These are phyloP conservation scores for Cladosporium sphaerospermum DNA, from an alignment of 2,329 filamentous ascomycete species.

Conservation along the genomic window DNA sequence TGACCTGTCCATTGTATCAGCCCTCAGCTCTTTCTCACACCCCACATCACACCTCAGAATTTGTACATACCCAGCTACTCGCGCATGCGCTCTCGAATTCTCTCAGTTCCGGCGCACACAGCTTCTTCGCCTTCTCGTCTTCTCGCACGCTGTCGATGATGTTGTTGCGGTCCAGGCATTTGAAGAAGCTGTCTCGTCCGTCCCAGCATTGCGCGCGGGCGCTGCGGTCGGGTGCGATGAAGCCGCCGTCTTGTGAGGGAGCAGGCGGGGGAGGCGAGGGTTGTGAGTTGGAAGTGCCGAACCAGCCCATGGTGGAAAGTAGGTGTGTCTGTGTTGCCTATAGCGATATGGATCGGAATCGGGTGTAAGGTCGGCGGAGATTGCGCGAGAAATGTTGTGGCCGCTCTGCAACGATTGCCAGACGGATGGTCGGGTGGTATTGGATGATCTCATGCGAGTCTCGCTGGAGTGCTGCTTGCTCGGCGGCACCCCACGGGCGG, in stretches of 20 bases:
- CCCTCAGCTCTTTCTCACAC: background rate
- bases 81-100: conserved; percentile 83
- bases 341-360: background rate
- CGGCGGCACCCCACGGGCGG: background rate
- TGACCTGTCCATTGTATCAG: conserved; percentile 57
- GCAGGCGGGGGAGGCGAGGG: conserved; percentile 16
- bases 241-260: conserved; percentile 49
- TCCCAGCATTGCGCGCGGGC: conserved; percentile 85
- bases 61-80: conserved; percentile 70
- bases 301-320: conserved; percentile 28
- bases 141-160: conserved; percentile 68
- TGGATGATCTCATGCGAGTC: conserved; percentile 5
- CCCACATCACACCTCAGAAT: background rate
- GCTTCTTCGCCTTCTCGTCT: conserved; percentile 46
- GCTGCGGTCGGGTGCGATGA: conserved; percentile 75
- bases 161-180: conserved; percentile 72
- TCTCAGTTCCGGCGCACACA: conserved; percentile 53
- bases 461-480: background rate
- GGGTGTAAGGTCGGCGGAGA: background rate
- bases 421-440: background rate
- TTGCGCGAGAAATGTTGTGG: background rate
- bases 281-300: conserved; percentile 27
- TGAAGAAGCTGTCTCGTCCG: conserved; percentile 79
- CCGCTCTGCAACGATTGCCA: background rate
- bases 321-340: background rate